These are phyloP conservation scores for Diaporthe vaccinii DNA, from an alignment of 2,329 filamentous ascomycete genomes.

Conservation along the genomic window DNA sequence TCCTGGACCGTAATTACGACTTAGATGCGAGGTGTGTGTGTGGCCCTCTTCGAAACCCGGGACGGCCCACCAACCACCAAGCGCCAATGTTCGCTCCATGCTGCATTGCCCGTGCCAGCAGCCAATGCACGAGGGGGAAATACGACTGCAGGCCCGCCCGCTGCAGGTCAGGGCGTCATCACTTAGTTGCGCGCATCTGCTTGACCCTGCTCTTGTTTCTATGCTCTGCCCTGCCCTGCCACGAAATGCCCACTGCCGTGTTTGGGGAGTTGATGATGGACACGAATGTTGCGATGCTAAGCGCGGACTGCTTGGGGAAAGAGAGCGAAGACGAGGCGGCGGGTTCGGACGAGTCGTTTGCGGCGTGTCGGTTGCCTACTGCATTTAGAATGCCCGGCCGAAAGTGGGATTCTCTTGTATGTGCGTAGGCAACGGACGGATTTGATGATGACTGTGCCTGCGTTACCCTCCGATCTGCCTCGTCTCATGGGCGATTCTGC, in stretches of 20 bases:
- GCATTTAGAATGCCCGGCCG: background rate
- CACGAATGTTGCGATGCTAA: background rate
- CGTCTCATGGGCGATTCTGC: background rate
- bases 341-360: conserved; percentile 4
- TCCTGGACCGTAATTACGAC: conserved; percentile 11
- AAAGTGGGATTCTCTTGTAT: background rate
- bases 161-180: conserved; percentile 22
- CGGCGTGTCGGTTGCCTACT: background rate
- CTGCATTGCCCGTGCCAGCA: background rate
- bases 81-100: background rate
- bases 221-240: background rate
- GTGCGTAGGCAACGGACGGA: too few relatives aligned
- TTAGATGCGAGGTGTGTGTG: conserved; percentile 22
- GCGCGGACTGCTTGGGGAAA: background rate
- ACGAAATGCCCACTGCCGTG: background rate
- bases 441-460: background rate
- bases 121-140: background rate
- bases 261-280: background rate
- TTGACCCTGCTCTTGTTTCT: background rate
- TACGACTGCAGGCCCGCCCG: background rate
- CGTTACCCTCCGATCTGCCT: background rate
- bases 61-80: background rate
- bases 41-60: background rate
- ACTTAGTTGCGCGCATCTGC: background rate
- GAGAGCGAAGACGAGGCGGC: background rate